A percentile compares a stretch with the other conserved stretches of the same genome.
phyloP scores from a whole-genome alignment of 73 alveolate species.

The Tetrahymena elliotti region DNA sequence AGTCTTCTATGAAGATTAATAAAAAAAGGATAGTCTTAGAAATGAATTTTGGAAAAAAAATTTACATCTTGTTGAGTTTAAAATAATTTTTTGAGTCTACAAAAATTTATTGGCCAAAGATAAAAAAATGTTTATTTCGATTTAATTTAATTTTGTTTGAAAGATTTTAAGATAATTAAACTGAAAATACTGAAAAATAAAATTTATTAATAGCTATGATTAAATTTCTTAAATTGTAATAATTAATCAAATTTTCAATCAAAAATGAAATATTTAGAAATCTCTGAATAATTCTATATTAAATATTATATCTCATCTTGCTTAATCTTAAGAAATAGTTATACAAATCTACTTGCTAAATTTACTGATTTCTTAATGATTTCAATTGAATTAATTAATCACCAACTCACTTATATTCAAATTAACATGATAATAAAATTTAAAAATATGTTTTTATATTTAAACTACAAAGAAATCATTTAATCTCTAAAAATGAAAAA shows the following conservation, averaged over 20 bases:
- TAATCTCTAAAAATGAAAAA: background rate
- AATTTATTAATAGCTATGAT: background rate
- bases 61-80: background rate
- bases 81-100: background rate
- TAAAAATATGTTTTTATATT: background rate
- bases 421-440: background rate
- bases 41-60: background rate
- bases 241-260: background rate
- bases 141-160: background rate
- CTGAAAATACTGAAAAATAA: background rate
- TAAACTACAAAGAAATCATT: background rate
- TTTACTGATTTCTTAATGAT: no score
- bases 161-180: background rate
- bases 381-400: background rate
- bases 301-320: background rate
- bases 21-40: no score
- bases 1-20: background rate
- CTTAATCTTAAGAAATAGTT: background rate
- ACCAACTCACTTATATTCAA: background rate
- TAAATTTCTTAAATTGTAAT: background rate
- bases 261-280: background rate
- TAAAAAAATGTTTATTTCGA: no score
- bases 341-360: background rate
- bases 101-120: background rate
- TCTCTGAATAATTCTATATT: background rate